Evolutionary conservation across 2,329 filamentous ascomycete species (phyloP).

Genomic region (Ampelomyces quisqualis): DNA sequence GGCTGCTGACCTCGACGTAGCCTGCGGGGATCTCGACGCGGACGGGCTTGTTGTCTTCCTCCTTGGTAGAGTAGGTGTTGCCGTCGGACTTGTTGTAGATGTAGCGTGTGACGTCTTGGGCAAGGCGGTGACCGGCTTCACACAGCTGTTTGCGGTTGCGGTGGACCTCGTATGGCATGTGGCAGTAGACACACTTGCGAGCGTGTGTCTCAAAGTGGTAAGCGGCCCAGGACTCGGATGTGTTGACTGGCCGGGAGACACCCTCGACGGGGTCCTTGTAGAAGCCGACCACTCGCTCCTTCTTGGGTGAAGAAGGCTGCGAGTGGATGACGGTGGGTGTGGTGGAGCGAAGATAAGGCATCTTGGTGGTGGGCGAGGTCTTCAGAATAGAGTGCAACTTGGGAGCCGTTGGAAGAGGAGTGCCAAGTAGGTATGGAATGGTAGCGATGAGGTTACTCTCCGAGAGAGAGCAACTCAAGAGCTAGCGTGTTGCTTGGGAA

Average conservation of each 20-base stretch:
- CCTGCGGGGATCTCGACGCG: conserved; percentile 48
- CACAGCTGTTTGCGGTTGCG: conserved; percentile 46
- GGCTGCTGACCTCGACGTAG: conserved; percentile 44
- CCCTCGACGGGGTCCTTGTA: conserved; percentile 41
- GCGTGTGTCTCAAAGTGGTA: conserved; percentile 53
- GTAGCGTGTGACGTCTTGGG: conserved; percentile 48
- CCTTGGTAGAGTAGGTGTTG: conserved; percentile 37
- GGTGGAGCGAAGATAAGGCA: conserved; percentile 37
- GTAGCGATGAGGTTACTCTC: conserved; percentile 33
- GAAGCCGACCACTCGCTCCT: conserved; percentile 41
- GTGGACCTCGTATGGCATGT: conserved; percentile 48
- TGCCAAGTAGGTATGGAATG: conserved; percentile 26
- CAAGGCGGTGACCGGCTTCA: conserved; percentile 47
- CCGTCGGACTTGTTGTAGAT: conserved; percentile 46
- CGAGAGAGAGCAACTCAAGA: conserved; percentile 21
- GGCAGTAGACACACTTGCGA: conserved; percentile 48
- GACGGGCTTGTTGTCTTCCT: conserved; percentile 46
- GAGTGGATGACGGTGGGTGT: conserved; percentile 41
- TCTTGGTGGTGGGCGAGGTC: conserved; percentile 31
- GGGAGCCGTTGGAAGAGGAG: conserved; percentile 34
- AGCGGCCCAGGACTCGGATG: conserved; percentile 48
- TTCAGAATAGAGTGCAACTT: conserved; percentile 36
- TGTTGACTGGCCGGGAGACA: conserved; percentile 46
- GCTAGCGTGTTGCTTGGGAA: too few relatives aligned
- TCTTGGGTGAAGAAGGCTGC: conserved; percentile 31